Percentiles rank a stretch among this genome's conserved stretches.
Conservation (phyloP, 1,139 yeast species). For the Sugiyamaella xylanicola region DNA sequence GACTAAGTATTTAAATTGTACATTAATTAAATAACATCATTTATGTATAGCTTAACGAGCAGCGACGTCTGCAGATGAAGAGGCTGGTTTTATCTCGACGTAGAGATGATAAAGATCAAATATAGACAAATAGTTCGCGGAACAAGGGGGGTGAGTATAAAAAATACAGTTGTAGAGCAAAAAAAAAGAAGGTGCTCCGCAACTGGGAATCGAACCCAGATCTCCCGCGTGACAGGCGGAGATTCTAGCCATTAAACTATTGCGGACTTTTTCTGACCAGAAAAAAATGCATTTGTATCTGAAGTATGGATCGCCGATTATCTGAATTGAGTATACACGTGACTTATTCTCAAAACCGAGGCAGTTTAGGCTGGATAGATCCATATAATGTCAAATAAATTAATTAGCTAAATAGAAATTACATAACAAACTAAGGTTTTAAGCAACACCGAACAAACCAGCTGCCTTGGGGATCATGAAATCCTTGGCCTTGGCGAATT, state of each 20-base stretch:
- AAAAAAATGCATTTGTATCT: not conserved
- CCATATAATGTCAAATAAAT: not conserved
- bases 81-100: too few relatives aligned
- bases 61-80: too few relatives aligned
- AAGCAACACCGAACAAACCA: slow-evolving; percentile 12
- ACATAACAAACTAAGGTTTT: not conserved
- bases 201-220: slow-evolving; percentile 31
- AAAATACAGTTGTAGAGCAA: not conserved
- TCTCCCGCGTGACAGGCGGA: slow-evolving; percentile 33
- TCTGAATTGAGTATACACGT: too few relatives aligned
- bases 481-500: slow-evolving; percentile 27
- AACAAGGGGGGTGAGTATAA: not conserved
- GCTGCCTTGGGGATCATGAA: slow-evolving; percentile 27
- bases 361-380: too few relatives aligned
- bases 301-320: too few relatives aligned
- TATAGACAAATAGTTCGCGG: not conserved
- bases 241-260: slow-evolving; percentile 30
- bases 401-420: not conserved
- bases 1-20: not conserved
- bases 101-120: too few relatives aligned
- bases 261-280: slow-evolving; percentile 19
- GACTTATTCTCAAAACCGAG: too few relatives aligned
- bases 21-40: not conserved
- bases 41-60: too few relatives aligned
- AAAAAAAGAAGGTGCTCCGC: slow-evolving; percentile 22